Conservation (phyloP, 208 protist species). For the Trypanosoma congolense region DNA sequence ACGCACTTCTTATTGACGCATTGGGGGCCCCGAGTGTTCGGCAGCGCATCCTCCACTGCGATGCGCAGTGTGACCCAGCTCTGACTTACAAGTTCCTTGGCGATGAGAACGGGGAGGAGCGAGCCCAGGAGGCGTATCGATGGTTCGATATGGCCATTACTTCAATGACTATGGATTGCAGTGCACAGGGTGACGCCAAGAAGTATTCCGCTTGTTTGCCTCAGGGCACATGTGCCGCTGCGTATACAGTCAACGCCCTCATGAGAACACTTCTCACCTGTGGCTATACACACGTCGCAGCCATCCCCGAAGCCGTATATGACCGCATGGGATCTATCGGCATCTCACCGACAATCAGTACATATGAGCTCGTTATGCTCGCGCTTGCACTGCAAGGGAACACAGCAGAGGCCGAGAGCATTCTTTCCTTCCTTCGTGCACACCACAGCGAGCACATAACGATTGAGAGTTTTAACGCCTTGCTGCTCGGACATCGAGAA, state of each 20-base stretch:
- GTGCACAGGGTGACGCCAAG: neutral
- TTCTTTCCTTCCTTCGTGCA: slow-evolving; percentile 60
- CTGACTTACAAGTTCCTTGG: slow-evolving; percentile 77
- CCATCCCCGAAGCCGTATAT: slow-evolving; percentile 64
- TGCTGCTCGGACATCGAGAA: slow-evolving; percentile 80
- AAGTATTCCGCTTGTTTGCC: neutral
- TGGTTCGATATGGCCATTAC: slow-evolving; percentile 67
- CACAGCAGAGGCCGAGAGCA: slow-evolving; percentile 66
- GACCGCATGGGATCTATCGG: slow-evolving; percentile 70
- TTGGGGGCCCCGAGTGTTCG: slow-evolving; percentile 42
- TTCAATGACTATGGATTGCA: slow-evolving; percentile 18
- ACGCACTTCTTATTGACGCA: slow-evolving; percentile 40
- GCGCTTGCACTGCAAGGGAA: slow-evolving; percentile 69
- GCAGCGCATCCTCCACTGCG: slow-evolving; percentile 50
- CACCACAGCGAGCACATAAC: slow-evolving; percentile 61
- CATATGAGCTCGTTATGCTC: slow-evolving; percentile 73
- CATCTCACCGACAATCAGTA: slow-evolving; percentile 68
- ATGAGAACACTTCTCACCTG: slow-evolving; percentile 74
- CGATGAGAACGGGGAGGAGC: slow-evolving; percentile 62
- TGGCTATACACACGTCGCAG: slow-evolving; percentile 67
- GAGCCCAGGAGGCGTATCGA: slow-evolving; percentile 70
- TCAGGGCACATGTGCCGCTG: slow-evolving; percentile 37
- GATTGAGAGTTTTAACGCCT: slow-evolving; percentile 66
- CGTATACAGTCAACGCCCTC: slow-evolving; percentile 68
- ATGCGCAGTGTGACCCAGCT: slow-evolving; percentile 64